phyloP scores from a whole-genome alignment of 148 eudicot species.

The Fagopyrum homotropicum region DNA sequence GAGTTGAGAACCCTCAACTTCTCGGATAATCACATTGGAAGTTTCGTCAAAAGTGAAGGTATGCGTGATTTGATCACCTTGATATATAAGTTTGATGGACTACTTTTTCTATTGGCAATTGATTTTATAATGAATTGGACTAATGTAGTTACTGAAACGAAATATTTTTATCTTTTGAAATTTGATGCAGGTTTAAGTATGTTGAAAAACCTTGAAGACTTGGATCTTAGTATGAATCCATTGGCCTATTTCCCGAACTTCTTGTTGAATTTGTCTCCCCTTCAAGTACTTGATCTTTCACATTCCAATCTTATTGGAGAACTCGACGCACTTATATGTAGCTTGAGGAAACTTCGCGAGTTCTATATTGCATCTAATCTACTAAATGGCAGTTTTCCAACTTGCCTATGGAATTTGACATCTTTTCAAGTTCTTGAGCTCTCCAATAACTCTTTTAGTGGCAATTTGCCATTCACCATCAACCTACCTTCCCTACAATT shows the following conservation, averaged over 20 bases:
- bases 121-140: too few relatives aligned
- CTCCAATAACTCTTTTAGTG: neutral
- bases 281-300: neutral
- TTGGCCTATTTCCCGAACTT: neutral
- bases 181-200: neutral
- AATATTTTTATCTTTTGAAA: neutral
- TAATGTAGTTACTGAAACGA: too few relatives aligned
- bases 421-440: neutral
- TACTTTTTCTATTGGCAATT: too few relatives aligned
- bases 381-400: neutral
- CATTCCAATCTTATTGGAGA: neutral
- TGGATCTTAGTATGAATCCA: neutral
- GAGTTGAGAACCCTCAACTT: neutral
- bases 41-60: neutral
- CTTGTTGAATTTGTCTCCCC: neutral
- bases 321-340: neutral
- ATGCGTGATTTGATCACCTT: neutral
- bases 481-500: neutral
- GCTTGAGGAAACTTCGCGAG: neutral
- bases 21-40: neutral
- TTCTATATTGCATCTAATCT: neutral
- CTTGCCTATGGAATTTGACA: neutral
- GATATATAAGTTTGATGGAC: too few relatives aligned
- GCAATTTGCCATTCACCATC: neutral
- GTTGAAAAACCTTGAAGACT: neutral